Evolutionary conservation across 2,329 filamentous ascomycete genomes (phyloP), one percentile per base, ranked within the genome.

Genomic region (Endoconidiophora laricicola): DNA sequence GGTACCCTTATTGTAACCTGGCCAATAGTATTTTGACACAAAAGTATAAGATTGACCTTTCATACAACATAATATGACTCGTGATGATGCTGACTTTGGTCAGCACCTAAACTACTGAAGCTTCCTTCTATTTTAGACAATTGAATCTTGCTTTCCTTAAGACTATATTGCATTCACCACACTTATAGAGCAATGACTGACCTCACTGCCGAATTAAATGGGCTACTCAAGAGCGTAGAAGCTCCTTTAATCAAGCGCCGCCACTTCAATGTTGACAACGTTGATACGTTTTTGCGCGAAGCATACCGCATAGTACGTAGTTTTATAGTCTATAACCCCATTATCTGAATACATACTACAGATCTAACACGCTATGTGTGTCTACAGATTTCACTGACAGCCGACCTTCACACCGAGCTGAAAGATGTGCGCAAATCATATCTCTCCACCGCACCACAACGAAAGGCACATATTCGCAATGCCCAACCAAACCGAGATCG

Each of bases 221-320:
- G 79, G 61, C 71, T 82, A 44, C 72, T 90, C 22, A 72, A 73
- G 58, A 66, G 71, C 57, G 75, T 76, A 54, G 66, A 75, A 63
- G 72, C 73, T 42, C 66, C 68, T 24, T 65, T 70, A 6, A 69
- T 73, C 10, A 66, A 60, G 48, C 57, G 54, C 37, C 59, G 59
- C 43, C 58, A 60, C 55, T 70, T 70, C 55, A 68, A 62, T 51
- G 58, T 70, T 45, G 68, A 73, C 56, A 72, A 65, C 57, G 74
- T 91, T 46, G 85, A 95, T 62, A 83, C 83, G 59, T 98, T 96
- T 62, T 70, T 96, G 33, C 87, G 90, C 61, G 90, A 96, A 66
- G 91, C 91, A 48, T 91, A 94, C 66, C 78, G 83, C 62, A 95
- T 96, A 64, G 88, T 93, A 69, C 60, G 74, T 64, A 46, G 55